Evolutionary conservation across 2,329 filamentous ascomycete genomes (phyloP).

Genomic region (Endothia cerciana): DNA sequence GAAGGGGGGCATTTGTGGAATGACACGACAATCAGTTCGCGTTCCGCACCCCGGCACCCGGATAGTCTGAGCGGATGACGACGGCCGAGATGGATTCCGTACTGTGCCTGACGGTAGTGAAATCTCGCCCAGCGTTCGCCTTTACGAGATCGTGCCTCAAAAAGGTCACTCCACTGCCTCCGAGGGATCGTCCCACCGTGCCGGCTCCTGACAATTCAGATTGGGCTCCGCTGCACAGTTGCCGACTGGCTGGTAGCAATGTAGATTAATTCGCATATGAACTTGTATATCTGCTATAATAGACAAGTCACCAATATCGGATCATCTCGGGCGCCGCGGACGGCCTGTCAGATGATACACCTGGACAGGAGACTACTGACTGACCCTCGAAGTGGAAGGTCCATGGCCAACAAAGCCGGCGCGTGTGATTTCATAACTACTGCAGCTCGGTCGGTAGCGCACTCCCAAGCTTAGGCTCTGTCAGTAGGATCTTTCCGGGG

Average conservation of each 20-base stretch:
- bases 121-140: background rate
- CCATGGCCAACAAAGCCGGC: background rate
- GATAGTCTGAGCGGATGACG: too few species aligned
- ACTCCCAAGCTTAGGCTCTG: background rate
- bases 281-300: background rate
- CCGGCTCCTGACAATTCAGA: too few species aligned
- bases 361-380: background rate
- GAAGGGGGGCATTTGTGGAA: background rate
- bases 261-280: too few species aligned
- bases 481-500: background rate
- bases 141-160: background rate
- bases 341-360: background rate
- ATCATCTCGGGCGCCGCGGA: conserved; percentile 10
- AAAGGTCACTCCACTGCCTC: background rate
- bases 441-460: background rate
- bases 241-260: too few species aligned
- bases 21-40: background rate
- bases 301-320: background rate
- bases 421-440: background rate
- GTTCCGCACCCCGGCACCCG: background rate
- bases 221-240: too few species aligned
- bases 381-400: conserved; percentile 1
- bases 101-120: too few species aligned
- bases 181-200: too few species aligned
- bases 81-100: too few species aligned